Conservation (phyloP, 257 asterid genomes). For the Hygrophila difformis region DNA sequence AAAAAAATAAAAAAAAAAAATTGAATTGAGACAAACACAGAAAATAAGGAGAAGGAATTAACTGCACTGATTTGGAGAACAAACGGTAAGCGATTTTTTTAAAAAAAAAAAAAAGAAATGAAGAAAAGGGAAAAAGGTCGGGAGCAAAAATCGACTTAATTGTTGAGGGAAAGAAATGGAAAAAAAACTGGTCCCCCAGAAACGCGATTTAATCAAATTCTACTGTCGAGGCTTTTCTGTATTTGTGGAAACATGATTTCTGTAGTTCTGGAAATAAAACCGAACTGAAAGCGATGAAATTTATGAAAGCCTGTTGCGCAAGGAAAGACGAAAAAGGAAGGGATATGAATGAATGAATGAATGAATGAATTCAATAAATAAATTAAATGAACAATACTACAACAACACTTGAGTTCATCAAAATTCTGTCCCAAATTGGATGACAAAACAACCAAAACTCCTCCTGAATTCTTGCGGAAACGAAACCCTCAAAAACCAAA, state of each 20-base stretch:
- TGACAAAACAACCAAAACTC: constrained; percentile 40
- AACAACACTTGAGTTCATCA: constrained; percentile 42
- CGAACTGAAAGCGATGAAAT: background rate
- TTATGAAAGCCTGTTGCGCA: background rate
- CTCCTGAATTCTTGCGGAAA: constrained; percentile 44
- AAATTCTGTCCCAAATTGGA: constrained; percentile 35
- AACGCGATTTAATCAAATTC: background rate
- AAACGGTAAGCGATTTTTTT: background rate
- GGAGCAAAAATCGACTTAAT: constrained; percentile 10
- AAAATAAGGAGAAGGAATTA: constrained; percentile 28
- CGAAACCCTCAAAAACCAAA: constrained; percentile 19
- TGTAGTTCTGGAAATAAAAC: constrained; percentile 1
- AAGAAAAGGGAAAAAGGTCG: constrained; percentile 5
- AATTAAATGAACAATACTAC: too few relatives aligned
- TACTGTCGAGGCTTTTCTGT: background rate
- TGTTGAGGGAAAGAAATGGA: constrained; percentile 12
- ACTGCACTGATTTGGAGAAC: constrained; percentile 5
- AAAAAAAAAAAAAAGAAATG: constrained; percentile 8
- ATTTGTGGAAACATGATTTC: constrained; percentile 5
- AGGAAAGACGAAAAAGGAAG: background rate
- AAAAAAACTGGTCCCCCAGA: too few relatives aligned
- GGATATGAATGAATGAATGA: too few relatives aligned
- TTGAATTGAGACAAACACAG: constrained; percentile 17
- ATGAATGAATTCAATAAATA: constrained; percentile 12
- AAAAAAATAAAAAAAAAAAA: constrained; percentile 12